These are phyloP conservation scores for Hansenula anomala DNA, from an alignment of 1,139 yeast species.

Conservation along the genomic window DNA sequence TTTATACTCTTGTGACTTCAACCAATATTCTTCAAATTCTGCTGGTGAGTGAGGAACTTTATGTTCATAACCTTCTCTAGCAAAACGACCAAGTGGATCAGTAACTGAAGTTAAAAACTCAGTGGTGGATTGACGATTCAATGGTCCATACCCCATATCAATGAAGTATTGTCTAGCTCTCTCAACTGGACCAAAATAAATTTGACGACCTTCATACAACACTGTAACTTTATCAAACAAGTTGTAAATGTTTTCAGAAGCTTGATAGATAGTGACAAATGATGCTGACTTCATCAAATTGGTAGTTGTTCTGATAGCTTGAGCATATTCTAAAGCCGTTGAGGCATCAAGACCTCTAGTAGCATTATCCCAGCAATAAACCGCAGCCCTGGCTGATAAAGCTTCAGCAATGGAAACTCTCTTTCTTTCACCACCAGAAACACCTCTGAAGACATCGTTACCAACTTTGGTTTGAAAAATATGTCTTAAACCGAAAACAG, in stretches of 20 bases:
- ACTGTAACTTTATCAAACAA: slow-evolving; percentile 40
- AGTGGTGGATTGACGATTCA: slow-evolving; percentile 44
- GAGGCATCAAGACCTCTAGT: slow-evolving; percentile 59
- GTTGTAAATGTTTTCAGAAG: slow-evolving; percentile 40
- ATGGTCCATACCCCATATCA: slow-evolving; percentile 37
- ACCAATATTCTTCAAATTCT: slow-evolving; percentile 68
- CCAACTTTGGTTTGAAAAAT: slow-evolving; percentile 67
- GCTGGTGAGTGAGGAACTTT: slow-evolving; percentile 63
- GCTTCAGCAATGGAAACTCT: slow-evolving; percentile 72
- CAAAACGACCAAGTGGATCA: slow-evolving; percentile 45
- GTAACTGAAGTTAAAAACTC: slow-evolving; percentile 55
- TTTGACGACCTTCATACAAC: slow-evolving; percentile 38
- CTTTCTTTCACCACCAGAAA: slow-evolving; percentile 80
- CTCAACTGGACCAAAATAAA: slow-evolving; percentile 34
- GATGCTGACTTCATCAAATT: slow-evolving; percentile 33
- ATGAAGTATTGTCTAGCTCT: slow-evolving; percentile 39
- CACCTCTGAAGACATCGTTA: slow-evolving; percentile 66
- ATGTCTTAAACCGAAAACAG: slow-evolving; percentile 53
- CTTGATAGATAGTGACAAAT: slow-evolving; percentile 39
- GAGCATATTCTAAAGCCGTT: slow-evolving; percentile 44
- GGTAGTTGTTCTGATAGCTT: slow-evolving; percentile 37
- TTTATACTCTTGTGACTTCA: slow-evolving; percentile 46
- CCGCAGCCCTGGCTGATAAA: slow-evolving; percentile 39
- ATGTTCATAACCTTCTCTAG: slow-evolving; percentile 46
- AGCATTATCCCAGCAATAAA: slow-evolving; percentile 59